These are phyloP conservation scores for Pseudonitzschia delicatissima DNA, from an alignment of 108 stramenopile genomes.

Conservation along the genomic window DNA sequence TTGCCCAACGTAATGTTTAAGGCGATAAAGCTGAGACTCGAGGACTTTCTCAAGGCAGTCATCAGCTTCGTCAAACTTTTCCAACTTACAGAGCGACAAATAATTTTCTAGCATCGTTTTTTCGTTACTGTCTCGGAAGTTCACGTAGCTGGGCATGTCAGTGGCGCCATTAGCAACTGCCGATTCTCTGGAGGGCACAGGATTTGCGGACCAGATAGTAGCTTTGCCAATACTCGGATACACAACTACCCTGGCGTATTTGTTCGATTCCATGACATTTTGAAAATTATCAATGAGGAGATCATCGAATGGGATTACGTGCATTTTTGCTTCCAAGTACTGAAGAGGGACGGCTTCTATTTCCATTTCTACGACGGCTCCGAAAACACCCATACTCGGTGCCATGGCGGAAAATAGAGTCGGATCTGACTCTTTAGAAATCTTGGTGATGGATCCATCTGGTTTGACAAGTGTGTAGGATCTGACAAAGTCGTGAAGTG, in stretches of 20 bases:
- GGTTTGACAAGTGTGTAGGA: conserved; percentile 14
- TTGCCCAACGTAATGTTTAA: conserved; percentile 15
- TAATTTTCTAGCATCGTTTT: conserved; percentile 7
- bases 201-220: conserved; percentile 18
- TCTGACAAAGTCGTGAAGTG: conserved; percentile 10
- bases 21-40: conserved; percentile 5
- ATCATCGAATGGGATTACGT: conserved; percentile 2
- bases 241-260: conserved; percentile 10
- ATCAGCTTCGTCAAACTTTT: conserved; percentile 4
- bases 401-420: conserved; percentile 14
- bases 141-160: neutral
- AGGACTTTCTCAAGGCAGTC: neutral
- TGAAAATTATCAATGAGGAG: neutral
- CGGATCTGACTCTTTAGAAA: neutral
- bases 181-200: neutral
- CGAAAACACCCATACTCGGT: conserved; percentile 17
- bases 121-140: conserved; percentile 17
- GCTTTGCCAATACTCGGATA: conserved; percentile 18
- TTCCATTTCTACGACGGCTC: conserved; percentile 5
- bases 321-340: conserved; percentile 11
- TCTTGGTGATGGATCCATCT: neutral
- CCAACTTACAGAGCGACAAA: neutral
- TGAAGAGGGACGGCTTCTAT: conserved; percentile 6
- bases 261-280: conserved; percentile 11
- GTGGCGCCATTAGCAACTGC: neutral